Percentiles rank a stretch among this genome's conserved stretches.
Conservation (phyloP, 176 grass and related monocot species). For the Avena insularis region DNA sequence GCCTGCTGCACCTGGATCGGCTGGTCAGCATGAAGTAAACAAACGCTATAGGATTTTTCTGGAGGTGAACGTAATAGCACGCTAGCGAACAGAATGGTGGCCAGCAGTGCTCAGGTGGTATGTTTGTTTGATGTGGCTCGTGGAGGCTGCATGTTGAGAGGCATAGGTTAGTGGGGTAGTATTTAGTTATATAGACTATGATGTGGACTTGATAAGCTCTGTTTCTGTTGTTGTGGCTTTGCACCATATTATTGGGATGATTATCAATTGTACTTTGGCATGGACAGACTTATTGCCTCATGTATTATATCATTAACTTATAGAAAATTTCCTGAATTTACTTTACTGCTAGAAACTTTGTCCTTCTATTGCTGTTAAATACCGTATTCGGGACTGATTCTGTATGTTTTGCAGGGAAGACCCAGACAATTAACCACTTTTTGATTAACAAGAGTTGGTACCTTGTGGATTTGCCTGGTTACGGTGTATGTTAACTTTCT, state of each 20-base stretch:
- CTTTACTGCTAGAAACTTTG: background rate
- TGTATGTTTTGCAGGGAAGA: constrained; percentile 70
- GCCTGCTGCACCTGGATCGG: no score
- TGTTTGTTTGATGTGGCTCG: no score
- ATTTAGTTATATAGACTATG: no score
- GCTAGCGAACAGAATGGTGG: no score
- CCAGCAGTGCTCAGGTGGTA: no score
- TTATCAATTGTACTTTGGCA: background rate
- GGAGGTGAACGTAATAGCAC: no score
- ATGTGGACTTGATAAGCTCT: no score
- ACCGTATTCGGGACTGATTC: background rate
- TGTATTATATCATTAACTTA: background rate
- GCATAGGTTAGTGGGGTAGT: no score
- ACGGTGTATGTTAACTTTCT: constrained; percentile 67
- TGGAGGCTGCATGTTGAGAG: no score
- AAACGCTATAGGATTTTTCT: no score
- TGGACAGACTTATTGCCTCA: background rate
- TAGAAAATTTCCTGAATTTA: constrained; percentile 19
- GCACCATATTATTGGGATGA: background rate
- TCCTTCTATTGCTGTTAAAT: background rate
- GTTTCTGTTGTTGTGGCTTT: background rate
- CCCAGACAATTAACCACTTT: constrained; percentile 94
- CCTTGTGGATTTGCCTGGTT: constrained; percentile 94
- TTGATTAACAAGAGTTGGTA: constrained; percentile 97
- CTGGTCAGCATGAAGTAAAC: no score